Evolutionary conservation across 495 filamentous ascomycete genomes (phyloP).

Genomic region (Aspergillus taichungensis): DNA sequence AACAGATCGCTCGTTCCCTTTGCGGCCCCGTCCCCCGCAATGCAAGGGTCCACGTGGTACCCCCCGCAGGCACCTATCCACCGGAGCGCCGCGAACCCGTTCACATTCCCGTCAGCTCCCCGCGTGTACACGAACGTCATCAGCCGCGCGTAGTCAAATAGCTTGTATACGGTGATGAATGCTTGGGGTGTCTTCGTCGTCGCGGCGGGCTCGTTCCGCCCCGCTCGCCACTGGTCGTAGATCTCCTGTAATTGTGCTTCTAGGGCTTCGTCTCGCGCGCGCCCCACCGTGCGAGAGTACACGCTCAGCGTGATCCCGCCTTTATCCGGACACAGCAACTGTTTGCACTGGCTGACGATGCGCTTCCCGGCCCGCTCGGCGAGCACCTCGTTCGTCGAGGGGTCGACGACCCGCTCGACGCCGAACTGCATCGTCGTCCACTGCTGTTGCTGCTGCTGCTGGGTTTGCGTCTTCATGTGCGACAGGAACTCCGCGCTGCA

Average conservation of each 20-base stretch:
- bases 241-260: constrained; percentile 24
- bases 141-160: constrained; percentile 28
- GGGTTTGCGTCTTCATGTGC: constrained; percentile 1
- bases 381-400: constrained; percentile 31
- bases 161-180: constrained; percentile 37
- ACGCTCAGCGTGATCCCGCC: constrained; percentile 24
- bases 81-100: constrained; percentile 34
- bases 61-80: constrained; percentile 24
- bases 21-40: constrained; percentile 25
- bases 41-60: constrained; percentile 38
- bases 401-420: constrained; percentile 32
- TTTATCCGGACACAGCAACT: constrained; percentile 27
- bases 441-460: constrained; percentile 13
- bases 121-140: constrained; percentile 39
- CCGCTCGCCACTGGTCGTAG: constrained; percentile 31
- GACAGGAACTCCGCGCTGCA: constrained; percentile 19
- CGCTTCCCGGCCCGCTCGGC: constrained; percentile 29
- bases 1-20: constrained; percentile 34
- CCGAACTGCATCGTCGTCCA: constrained; percentile 36
- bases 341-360: constrained; percentile 27
- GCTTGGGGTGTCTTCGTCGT: constrained; percentile 17
- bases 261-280: constrained; percentile 11
- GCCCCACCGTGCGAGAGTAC: constrained; percentile 22
- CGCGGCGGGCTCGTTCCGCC: constrained; percentile 17
- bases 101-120: constrained; percentile 17